phyloP scores from a whole-genome alignment of 2,329 filamentous ascomycete genomes.

The Penicillium hesseltinei region DNA sequence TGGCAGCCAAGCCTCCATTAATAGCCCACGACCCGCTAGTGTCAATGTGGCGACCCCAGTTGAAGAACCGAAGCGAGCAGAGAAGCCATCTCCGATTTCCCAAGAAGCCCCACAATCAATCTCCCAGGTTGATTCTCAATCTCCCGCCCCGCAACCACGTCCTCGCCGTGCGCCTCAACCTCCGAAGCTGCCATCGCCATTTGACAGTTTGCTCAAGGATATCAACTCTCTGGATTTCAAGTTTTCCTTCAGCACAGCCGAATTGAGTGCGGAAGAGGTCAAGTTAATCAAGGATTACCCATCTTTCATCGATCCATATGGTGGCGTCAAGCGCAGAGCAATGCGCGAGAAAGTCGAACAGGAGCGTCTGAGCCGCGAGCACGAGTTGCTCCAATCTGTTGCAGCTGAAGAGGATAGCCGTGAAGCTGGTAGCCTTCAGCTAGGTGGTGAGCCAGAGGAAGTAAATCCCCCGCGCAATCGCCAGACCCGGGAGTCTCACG shows the following conservation, averaged over 20 bases:
- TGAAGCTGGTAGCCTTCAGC: constrained; percentile 80
- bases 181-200: constrained; percentile 26
- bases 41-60: constrained; percentile 42
- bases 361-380: constrained; percentile 54
- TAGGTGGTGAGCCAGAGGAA: constrained; percentile 92
- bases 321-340: constrained; percentile 75
- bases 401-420: constrained; percentile 68
- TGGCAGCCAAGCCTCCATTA: constrained; percentile 69
- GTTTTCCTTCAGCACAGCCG: constrained; percentile 53
- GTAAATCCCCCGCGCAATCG: constrained; percentile 52
- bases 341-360: constrained; percentile 72
- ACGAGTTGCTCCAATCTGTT: constrained; percentile 51
- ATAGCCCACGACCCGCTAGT: constrained; percentile 68
- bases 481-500: constrained; percentile 58
- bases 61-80: constrained; percentile 37
- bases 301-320: constrained; percentile 77
- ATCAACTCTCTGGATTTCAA: constrained; percentile 52
- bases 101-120: constrained; percentile 30
- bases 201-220: constrained; percentile 46
- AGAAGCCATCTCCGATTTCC: constrained; percentile 29
- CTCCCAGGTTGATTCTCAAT: constrained; percentile 21
- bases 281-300: constrained; percentile 61
- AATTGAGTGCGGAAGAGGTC: constrained; percentile 48
- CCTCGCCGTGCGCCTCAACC: constrained; percentile 18
- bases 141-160: constrained; percentile 22